phyloP scores from a whole-genome alignment of 2,329 filamentous ascomycete genomes.

The Colletotrichum eleusines region DNA sequence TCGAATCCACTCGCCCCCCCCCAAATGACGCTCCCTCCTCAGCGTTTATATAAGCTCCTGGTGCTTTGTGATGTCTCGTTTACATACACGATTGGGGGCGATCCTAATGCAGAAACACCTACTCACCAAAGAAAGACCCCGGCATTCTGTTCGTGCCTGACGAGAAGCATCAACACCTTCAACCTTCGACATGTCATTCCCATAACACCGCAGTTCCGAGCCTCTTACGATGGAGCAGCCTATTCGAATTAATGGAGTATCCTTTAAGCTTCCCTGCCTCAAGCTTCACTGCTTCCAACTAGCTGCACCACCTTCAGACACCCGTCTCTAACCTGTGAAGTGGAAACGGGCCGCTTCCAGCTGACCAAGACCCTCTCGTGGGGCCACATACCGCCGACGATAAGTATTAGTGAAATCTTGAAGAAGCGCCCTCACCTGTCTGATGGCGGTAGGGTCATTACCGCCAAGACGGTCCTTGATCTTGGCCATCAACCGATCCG shows the following conservation, averaged over 20 bases:
- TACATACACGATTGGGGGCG: background rate
- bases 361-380: constrained; percentile 88
- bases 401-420: constrained; percentile 99
- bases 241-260: background rate
- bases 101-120: background rate
- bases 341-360: constrained; percentile 90
- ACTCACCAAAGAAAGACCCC: background rate
- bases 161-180: background rate
- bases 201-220: background rate
- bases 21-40: background rate
- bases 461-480: constrained; percentile 82
- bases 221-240: background rate
- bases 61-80: background rate
- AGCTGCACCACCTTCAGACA: background rate
- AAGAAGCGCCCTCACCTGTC: constrained; percentile 85
- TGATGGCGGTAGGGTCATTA: constrained; percentile 69
- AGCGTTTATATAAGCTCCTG: background rate
- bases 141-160: background rate
- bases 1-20: background rate
- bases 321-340: constrained; percentile 60
- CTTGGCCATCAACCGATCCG: constrained; percentile 81
- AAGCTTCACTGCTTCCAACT: background rate
- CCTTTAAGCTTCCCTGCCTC: background rate
- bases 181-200: background rate
- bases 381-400: constrained; percentile 93